Percentiles rank a stretch among this genome's conserved stretches.
phyloP scores from a whole-genome alignment of 2,329 filamentous ascomycete genomes.

The Eutypella sp. region DNA sequence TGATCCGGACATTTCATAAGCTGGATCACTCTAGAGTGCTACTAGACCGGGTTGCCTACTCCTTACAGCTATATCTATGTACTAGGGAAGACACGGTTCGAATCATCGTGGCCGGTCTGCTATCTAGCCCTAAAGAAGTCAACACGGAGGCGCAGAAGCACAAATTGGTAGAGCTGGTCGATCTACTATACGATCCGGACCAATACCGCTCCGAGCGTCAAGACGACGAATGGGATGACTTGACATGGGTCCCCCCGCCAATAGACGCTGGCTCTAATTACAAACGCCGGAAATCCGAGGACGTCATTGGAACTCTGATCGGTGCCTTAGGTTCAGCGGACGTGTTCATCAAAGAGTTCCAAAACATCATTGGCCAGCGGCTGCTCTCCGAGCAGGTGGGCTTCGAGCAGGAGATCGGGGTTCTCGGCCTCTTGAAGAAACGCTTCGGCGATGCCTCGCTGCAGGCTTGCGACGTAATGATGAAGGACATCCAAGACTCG shows the following conservation, averaged over 20 bases:
- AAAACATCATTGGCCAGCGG: constrained; percentile 80
- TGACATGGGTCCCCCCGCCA: constrained; percentile 89
- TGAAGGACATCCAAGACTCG: constrained; percentile 86
- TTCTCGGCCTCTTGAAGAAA: constrained; percentile 81
- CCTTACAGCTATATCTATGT: constrained; percentile 70
- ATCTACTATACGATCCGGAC: constrained; percentile 57
- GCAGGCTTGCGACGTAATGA: constrained; percentile 96
- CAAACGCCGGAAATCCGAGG: constrained; percentile 79
- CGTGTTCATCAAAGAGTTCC: constrained; percentile 89
- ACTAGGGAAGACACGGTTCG: constrained; percentile 73
- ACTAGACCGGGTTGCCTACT: constrained; percentile 67
- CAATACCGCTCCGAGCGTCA: constrained; percentile 47
- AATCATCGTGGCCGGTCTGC: constrained; percentile 69
- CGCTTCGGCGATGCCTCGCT: constrained; percentile 81
- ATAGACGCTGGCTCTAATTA: constrained; percentile 91
- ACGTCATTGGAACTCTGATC: constrained; percentile 88
- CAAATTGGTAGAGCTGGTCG: constrained; percentile 62
- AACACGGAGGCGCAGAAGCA: constrained; percentile 33
- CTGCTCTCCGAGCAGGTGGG: constrained; percentile 61
- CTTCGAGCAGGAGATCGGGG: constrained; percentile 75
- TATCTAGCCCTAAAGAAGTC: constrained; percentile 55
- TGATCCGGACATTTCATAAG: constrained; percentile 71
- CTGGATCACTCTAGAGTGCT: constrained; percentile 75
- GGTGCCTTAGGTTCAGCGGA: constrained; percentile 85
- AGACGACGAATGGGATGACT: constrained; percentile 76